A percentile compares a stretch with the other conserved stretches of the same genome.
phyloP scores from a whole-genome alignment of 495 filamentous ascomycete genomes.

The Pseudomonodictys pantanalensis region DNA sequence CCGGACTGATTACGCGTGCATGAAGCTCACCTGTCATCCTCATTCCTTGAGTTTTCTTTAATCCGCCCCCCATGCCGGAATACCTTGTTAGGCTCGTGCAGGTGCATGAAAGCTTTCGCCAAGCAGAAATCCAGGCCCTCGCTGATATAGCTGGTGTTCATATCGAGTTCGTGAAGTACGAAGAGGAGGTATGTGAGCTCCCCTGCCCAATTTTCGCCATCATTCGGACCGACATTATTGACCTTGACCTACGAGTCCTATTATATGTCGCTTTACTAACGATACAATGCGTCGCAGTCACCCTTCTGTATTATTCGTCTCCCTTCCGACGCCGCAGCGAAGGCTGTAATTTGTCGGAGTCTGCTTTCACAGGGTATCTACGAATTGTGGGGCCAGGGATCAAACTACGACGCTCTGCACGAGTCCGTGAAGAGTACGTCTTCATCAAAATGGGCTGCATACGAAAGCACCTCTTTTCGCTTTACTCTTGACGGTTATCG shows the following conservation, averaged over 20 bases:
- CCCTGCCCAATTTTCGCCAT: neutral
- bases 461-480: conserved; percentile 64
- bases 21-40: too few species aligned
- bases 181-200: conserved; percentile 57
- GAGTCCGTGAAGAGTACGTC: conserved; percentile 46
- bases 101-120: conserved; percentile 83
- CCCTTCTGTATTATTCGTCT: conserved; percentile 81
- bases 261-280: neutral
- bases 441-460: conserved; percentile 54
- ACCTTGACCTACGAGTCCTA: conserved; percentile 1
- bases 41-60: too few species aligned
- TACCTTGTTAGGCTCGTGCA: conserved; percentile 91
- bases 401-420: conserved; percentile 67
- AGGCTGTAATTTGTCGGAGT: conserved; percentile 64
- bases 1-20: too few species aligned
- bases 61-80: conserved; percentile 54
- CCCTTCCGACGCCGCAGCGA: conserved; percentile 61
- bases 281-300: conserved; percentile 56
- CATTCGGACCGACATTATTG: neutral
- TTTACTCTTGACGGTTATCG: conserved; percentile 78
- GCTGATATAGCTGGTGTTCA: conserved; percentile 66
- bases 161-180: conserved; percentile 69
- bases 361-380: conserved; percentile 79
- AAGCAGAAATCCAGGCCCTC: conserved; percentile 79
- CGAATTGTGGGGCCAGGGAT: conserved; percentile 81